These are phyloP conservation scores for Fusarium phyllophilum DNA, from an alignment of 2,329 filamentous ascomycete species.

Conservation along the genomic window DNA sequence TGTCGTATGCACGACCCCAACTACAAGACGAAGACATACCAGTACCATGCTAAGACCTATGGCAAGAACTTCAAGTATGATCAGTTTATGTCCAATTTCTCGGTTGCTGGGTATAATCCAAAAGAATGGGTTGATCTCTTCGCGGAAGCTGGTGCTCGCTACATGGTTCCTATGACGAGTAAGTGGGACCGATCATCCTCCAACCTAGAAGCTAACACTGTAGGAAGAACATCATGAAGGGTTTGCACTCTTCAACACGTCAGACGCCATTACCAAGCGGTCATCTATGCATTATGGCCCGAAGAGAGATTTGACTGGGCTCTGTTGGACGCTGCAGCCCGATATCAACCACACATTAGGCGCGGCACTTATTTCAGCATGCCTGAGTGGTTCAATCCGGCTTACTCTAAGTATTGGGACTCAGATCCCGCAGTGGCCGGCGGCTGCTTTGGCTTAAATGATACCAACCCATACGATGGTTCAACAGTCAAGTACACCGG, in stretches of 20 bases:
- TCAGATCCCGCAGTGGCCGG: background rate
- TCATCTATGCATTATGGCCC: background rate
- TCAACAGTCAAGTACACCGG: background rate
- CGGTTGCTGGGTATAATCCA: background rate
- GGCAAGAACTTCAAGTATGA: background rate
- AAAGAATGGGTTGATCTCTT: background rate
- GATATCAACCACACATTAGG: background rate
- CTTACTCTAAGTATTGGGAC: background rate
- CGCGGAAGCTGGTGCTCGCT: background rate
- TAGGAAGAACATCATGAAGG: background rate
- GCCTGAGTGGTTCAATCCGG: background rate
- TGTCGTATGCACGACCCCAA: background rate
- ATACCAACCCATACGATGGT: background rate
- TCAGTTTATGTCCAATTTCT: background rate
- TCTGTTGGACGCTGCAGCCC: background rate
- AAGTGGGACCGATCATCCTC: background rate
- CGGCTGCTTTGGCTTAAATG: background rate
- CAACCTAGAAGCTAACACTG: background rate
- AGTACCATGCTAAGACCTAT: background rate
- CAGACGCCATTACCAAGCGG: background rate
- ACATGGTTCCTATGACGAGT: background rate
- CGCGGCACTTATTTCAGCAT: background rate
- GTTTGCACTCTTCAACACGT: background rate
- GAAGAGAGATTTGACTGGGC: background rate
- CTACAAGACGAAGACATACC: background rate